These are phyloP conservation scores for Fusarium lyarnte DNA, from an alignment of 2,329 filamentous ascomycete genomes.

Conservation along the genomic window DNA sequence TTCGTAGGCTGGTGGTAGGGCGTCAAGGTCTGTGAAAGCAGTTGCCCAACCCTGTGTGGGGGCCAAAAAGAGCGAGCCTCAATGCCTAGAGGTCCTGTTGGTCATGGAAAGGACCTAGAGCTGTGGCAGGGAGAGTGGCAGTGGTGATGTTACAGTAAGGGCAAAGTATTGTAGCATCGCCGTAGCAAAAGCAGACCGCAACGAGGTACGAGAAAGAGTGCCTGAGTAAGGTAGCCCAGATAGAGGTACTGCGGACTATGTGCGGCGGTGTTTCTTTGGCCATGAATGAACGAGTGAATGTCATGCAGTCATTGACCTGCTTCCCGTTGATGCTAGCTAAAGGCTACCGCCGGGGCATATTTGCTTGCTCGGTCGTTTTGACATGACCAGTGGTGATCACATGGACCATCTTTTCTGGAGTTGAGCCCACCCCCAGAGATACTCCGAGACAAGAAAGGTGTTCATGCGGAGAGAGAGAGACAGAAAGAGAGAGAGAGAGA, in stretches of 20 bases:
- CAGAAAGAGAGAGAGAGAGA: background rate
- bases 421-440: slow-evolving; percentile 35
- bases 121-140: slow-evolving; percentile 9
- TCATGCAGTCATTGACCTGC: slow-evolving; percentile 39
- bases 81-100: slow-evolving; percentile 20
- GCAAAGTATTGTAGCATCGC: slow-evolving; percentile 20
- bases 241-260: background rate
- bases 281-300: slow-evolving; percentile 33
- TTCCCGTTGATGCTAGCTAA: slow-evolving; percentile 12
- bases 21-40: slow-evolving; percentile 30
- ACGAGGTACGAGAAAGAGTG: slow-evolving; percentile 12
- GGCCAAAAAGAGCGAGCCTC: slow-evolving; percentile 30
- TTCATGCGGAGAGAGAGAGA: slow-evolving; percentile 4
- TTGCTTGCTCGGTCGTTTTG: slow-evolving; percentile 28
- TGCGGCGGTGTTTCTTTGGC: background rate
- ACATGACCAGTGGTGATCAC: slow-evolving; percentile 35
- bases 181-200: slow-evolving; percentile 8
- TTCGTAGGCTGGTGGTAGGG: slow-evolving; percentile 26
- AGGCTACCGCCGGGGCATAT: slow-evolving; percentile 26
- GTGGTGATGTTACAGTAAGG: slow-evolving; percentile 13
- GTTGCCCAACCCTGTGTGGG: slow-evolving; percentile 37
- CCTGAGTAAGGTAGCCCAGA: background rate
- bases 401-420: slow-evolving; percentile 34
- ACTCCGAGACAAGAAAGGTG: slow-evolving; percentile 23
- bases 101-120: slow-evolving; percentile 38